A percentile compares a stretch with the other conserved stretches of the same genome.
Conservation (phyloP, 163 green algal species). For the Chlamydomonas reinhardtii region DNA sequence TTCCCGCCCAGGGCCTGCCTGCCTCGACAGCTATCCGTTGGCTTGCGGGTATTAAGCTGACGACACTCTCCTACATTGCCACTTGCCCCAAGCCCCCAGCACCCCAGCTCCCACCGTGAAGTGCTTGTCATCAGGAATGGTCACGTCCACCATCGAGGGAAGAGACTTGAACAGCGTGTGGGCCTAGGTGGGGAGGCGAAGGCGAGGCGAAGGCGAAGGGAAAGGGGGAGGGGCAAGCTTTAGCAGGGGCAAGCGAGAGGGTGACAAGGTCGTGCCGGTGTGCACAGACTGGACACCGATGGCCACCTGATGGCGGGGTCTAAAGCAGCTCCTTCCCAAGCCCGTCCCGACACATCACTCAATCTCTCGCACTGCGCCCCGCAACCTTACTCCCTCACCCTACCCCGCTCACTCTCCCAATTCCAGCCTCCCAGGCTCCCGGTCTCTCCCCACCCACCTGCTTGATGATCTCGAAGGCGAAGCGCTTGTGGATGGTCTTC, state of each 20-base stretch:
- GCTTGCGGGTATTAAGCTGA: too few relatives aligned
- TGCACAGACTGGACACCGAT: too few relatives aligned
- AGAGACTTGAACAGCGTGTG: slow-evolving; percentile 75
- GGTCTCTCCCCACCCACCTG: slow-evolving; percentile 49
- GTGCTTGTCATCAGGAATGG: slow-evolving; percentile 77
- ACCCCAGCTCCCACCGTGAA: slow-evolving; percentile 64
- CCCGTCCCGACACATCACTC: too few relatives aligned
- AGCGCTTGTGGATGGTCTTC: slow-evolving; percentile 90
- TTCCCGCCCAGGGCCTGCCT: too few relatives aligned
- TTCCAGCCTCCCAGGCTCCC: not conserved
- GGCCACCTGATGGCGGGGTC: too few relatives aligned
- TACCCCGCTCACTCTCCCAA: not conserved
- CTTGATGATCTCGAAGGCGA: slow-evolving; percentile 94
- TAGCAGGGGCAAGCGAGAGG: not conserved
- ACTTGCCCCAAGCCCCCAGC: too few relatives aligned
- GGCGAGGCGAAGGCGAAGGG: not conserved
- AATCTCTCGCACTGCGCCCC: not conserved
- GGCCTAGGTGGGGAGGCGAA: not conserved
- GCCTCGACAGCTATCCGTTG: too few relatives aligned
- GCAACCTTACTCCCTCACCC: not conserved
- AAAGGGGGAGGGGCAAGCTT: not conserved
- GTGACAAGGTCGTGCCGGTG: too few relatives aligned
- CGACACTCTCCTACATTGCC: too few relatives aligned
- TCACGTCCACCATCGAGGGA: slow-evolving; percentile 91
- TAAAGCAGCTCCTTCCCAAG: too few relatives aligned